Evolutionary conservation across 306 rosid genomes (phyloP).

Genomic region (Mimosa bimucronata): DNA sequence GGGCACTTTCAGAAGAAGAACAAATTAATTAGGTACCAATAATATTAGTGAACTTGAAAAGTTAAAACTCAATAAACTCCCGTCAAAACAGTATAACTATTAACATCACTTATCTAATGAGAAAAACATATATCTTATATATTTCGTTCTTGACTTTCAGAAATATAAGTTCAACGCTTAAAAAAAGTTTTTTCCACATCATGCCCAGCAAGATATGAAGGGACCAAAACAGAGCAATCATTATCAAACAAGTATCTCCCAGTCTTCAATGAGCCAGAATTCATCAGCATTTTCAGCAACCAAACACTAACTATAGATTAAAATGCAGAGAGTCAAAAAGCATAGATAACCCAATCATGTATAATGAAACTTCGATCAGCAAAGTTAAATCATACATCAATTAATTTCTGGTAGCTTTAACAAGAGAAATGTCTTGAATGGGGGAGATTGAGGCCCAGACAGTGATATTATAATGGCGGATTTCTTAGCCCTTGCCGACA

Average conservation of each 20-base stretch:
- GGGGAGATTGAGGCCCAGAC: slow-evolving; percentile 65
- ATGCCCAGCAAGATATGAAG: not conserved
- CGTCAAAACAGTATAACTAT: not conserved
- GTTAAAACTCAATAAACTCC: not conserved
- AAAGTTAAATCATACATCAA: not conserved
- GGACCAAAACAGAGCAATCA: not conserved
- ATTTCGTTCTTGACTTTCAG: not conserved
- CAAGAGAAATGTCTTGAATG: slow-evolving; percentile 68
- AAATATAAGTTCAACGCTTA: not conserved
- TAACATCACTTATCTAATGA: not conserved
- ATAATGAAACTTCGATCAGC: not conserved
- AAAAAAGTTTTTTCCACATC: not conserved
- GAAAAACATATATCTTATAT: not conserved
- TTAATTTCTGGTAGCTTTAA: slow-evolving; percentile 56
- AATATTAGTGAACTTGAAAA: not conserved
- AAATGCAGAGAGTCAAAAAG: not conserved
- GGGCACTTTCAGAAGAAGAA: not conserved
- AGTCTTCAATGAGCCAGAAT: not conserved
- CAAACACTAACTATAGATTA: not conserved
- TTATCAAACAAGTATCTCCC: not conserved
- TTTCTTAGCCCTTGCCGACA: slow-evolving; percentile 55
- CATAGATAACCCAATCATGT: too few relatives aligned
- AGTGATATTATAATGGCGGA: slow-evolving; percentile 68
- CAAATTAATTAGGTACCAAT: not conserved
- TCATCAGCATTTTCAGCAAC: not conserved